Base-by-base conservation (phyloP, 1,139 yeast species). In the Tardiomyces blankii region DNA sequence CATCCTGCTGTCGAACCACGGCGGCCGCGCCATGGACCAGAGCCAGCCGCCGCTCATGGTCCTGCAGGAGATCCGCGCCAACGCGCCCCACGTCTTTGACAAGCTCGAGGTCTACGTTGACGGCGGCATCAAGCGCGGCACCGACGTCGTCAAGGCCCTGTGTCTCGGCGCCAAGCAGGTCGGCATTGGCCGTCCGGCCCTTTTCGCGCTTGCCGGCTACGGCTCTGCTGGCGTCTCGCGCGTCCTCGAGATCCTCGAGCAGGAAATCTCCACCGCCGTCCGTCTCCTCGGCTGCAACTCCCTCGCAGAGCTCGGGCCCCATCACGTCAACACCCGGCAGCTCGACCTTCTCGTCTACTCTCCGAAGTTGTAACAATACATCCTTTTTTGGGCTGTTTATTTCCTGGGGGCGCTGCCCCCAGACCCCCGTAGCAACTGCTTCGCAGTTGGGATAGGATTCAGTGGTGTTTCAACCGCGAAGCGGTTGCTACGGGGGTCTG, bases 131-230 rank as follows among this genome's bases (percentile, higher is more conserved):
- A 64, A 73, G 48, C 63, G 80, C 51, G 80, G 78, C 9, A 71
- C 77, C 13, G 80, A 75, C 55, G 65, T 75, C 3, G 56, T 75
- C 46, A 75, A 75, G 51, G 80, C 80, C 0, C 56, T 75, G 16
- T 75, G 79, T 45, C 64, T 75, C 12, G 80, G 80, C 3, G 80
- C 79, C n/a, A 73, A 66, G 44, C 80, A 76, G n/a, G 76, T 75
- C n/a, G 79, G 79, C 3, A 58, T 75, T 23, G 78, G 78, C 12
- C 60, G 78, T 49, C 70, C 78, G 1, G 74, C 73, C 49, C 59
- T 72, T 43, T 73, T 68, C 51, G 71, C 74, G n/a, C 66, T 72
- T 54, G 68, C 77, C 7, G 69, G 73, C 2, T 74, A 74, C 51
- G 80, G 80, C 8, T 73, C 69, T 44, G 64, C 61, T 6, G 80